These are phyloP conservation scores for Fusarium nelsonii DNA, from an alignment of 2,329 filamentous ascomycete genomes.

Conservation along the genomic window DNA sequence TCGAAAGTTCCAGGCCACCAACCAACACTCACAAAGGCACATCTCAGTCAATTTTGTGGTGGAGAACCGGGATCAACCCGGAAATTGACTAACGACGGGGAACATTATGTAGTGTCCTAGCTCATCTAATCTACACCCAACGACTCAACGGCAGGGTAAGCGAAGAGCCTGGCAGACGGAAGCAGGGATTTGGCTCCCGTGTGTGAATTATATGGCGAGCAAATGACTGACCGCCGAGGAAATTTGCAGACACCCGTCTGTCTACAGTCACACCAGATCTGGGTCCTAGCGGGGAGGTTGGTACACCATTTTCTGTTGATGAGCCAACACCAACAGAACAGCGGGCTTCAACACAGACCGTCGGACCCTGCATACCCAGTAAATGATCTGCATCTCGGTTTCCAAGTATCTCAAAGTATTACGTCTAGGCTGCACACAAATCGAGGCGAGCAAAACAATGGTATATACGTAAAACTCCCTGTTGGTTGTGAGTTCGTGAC, in stretches of 20 bases:
- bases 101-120: neutral
- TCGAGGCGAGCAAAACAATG: no score
- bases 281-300: neutral
- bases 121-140: neutral
- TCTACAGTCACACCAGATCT: neutral
- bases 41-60: neutral
- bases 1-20: neutral
- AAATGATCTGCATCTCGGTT: neutral
- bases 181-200: neutral
- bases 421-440: no score
- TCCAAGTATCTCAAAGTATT: no score
- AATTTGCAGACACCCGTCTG: neutral
- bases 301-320: no score
- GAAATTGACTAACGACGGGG: slow-evolving; percentile 1
- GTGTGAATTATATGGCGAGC: no score
- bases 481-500: no score
- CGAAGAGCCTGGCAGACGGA: neutral
- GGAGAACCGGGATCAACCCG: neutral
- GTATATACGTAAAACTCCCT: no score
- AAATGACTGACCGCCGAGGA: no score
- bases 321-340: neutral
- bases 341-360: rapidly evolving
- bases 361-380: no score
- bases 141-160: neutral
- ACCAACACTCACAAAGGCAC: neutral